These are phyloP conservation scores for Durusdinium trenchii DNA, from an alignment of 73 alveolate genomes.

Conservation along the genomic window DNA sequence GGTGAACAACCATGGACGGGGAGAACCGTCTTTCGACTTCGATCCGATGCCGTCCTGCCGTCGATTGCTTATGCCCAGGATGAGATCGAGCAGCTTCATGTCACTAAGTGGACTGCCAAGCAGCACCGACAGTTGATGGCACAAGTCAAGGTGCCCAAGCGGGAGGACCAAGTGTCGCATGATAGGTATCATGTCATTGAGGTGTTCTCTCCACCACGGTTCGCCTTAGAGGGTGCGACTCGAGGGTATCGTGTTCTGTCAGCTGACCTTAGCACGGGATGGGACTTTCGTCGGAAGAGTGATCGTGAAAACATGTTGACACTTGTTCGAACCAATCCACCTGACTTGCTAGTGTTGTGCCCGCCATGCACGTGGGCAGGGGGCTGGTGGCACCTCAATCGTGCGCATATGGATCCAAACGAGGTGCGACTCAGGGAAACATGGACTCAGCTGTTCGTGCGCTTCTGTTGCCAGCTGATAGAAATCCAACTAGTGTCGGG, in stretches of 20 bases:
- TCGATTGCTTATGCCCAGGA: neutral
- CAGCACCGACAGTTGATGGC: neutral
- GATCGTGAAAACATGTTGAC: neutral
- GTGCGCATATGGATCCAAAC: neutral
- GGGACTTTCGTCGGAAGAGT: slow-evolving; percentile 32
- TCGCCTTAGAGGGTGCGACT: neutral
- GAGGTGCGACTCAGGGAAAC: neutral
- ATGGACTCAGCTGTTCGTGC: neutral
- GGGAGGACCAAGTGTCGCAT: too few relatives aligned
- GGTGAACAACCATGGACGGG: neutral
- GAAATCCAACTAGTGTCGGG: neutral
- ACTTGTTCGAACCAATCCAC: neutral
- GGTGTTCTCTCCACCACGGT: slow-evolving; percentile 30
- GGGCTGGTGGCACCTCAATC: slow-evolving; percentile 22
- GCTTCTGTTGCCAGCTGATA: neutral
- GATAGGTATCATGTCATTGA: neutral
- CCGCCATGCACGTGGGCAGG: slow-evolving; percentile 54
- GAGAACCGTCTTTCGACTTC: neutral
- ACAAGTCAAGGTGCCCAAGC: neutral
- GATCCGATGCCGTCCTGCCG: neutral
- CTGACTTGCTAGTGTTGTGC: neutral
- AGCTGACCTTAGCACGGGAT: slow-evolving; percentile 5
- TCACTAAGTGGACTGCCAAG: neutral
- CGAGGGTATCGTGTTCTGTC: neutral
- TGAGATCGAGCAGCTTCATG: neutral